Percentiles rank a stretch among this genome's conserved stretches.
These are phyloP conservation scores for Asterochloris erici DNA, from an alignment of 139 green algal genomes.

Conservation along the genomic window DNA sequence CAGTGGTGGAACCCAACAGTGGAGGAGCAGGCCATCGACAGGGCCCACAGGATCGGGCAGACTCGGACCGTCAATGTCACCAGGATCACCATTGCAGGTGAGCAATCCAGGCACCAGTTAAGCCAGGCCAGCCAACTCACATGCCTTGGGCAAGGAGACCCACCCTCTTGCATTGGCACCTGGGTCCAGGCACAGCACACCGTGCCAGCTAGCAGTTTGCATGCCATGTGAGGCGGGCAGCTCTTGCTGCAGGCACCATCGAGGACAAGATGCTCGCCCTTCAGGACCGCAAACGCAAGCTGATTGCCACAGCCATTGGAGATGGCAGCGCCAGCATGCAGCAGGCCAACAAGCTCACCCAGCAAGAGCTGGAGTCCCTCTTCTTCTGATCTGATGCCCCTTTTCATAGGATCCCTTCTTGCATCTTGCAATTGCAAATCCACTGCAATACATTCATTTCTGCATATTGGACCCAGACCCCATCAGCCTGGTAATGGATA, in stretches of 20 bases:
- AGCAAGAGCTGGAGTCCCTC: conserved; percentile 56
- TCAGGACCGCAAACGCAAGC: conserved; percentile 60
- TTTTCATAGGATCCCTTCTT: no score
- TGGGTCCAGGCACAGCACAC: neutral
- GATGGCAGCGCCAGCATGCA: conserved; percentile 23
- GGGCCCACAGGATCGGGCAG: conserved; percentile 87
- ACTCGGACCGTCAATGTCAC: conserved; percentile 68
- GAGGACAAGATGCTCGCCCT: conserved; percentile 79
- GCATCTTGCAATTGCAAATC: no score
- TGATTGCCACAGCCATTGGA: conserved; percentile 56
- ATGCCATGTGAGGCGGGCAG: neutral
- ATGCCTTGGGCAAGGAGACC: neutral
- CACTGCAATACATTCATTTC: no score
- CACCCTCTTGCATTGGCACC: neutral
- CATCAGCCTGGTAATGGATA: no score
- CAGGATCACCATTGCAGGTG: conserved; percentile 60
- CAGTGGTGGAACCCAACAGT: conserved; percentile 79
- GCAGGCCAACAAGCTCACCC: conserved; percentile 34
- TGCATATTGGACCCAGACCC: no score
- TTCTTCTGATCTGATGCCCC: conserved; percentile 23
- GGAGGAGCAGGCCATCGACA: conserved; percentile 90
- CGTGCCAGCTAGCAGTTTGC: neutral
- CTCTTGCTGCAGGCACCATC: conserved; percentile 47
- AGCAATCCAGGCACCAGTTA: neutral
- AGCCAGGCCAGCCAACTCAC: neutral